Percentiles rank a stretch among this genome's conserved stretches.
Conservation (phyloP, 768 basidiomycete species). For the Crassisporium funariophilum region DNA sequence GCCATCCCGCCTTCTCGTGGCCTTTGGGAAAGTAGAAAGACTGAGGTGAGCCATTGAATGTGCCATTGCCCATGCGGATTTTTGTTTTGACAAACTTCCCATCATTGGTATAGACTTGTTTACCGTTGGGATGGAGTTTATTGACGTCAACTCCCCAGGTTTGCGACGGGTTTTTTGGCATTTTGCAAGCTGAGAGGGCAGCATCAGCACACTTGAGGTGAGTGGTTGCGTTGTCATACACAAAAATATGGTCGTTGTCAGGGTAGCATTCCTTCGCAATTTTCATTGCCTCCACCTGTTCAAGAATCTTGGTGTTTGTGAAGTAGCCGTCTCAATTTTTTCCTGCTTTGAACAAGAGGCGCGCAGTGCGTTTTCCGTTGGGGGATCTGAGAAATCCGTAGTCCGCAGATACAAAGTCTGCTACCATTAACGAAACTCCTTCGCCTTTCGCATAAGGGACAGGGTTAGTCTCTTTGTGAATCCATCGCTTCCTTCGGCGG, state of each 20-base stretch:
- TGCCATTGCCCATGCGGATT: conserved; percentile 30
- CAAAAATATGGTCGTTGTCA: conserved; percentile 24
- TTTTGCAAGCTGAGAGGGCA: conserved; percentile 32
- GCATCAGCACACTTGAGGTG: conserved; percentile 27
- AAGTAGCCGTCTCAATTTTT: conserved; percentile 28
- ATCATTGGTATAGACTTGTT: conserved; percentile 21
- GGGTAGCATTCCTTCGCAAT: conserved; percentile 23
- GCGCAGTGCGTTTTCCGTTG: conserved; percentile 17
- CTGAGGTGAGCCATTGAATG: conserved; percentile 24
- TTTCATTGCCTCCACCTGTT: conserved; percentile 25
- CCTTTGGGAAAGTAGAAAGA: conserved; percentile 32
- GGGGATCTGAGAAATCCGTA: conserved; percentile 21
- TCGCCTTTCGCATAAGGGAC: conserved; percentile 36
- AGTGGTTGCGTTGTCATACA: conserved; percentile 30
- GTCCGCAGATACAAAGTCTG: conserved; percentile 36
- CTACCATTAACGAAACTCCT: conserved; percentile 37
- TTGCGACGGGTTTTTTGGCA: conserved; percentile 28
- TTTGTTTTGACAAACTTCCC: conserved; percentile 26
- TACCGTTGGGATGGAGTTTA: conserved; percentile 18
- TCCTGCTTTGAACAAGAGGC: conserved; percentile 21
- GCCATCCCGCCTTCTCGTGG: conserved; percentile 26
- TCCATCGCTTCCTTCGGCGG: conserved; percentile 26
- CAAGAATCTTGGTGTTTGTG: conserved; percentile 26
- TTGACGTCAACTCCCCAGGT: conserved; percentile 23
- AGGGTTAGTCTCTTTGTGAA: conserved; percentile 23